Evolutionary conservation across 2,329 filamentous ascomycete genomes (phyloP).

Genomic region (Zalaria sp.): DNA sequence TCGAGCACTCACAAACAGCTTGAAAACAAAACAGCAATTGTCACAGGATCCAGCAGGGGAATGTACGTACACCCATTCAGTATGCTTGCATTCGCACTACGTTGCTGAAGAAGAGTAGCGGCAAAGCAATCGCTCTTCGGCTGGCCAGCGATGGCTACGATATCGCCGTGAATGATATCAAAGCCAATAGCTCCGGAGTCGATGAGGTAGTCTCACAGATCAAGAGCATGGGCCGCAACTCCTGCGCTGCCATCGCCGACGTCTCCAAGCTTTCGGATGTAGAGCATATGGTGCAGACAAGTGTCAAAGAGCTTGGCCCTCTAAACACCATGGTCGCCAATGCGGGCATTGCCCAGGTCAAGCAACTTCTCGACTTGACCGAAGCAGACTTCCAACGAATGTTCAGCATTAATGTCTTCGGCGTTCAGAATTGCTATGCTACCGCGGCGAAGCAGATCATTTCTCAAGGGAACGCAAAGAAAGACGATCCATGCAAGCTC

Average conservation of each 20-base stretch:
- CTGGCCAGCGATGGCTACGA: slow-evolving; percentile 52
- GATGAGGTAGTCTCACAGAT: slow-evolving; percentile 41
- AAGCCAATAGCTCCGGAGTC: slow-evolving; percentile 36
- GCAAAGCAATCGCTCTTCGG: slow-evolving; percentile 48
- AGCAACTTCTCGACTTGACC: slow-evolving; percentile 40
- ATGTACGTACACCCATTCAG: slow-evolving; percentile 11
- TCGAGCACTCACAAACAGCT: slow-evolving; percentile 1
- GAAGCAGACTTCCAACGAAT: slow-evolving; percentile 44
- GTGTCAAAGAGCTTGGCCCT: slow-evolving; percentile 40
- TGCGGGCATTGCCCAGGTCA: slow-evolving; percentile 47
- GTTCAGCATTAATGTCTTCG: slow-evolving; percentile 51
- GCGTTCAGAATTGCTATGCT: slow-evolving; percentile 51
- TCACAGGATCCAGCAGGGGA: slow-evolving; percentile 21
- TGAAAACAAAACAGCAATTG: slow-evolving; percentile 14
- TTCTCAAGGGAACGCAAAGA: slow-evolving; percentile 36
- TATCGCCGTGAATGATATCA: slow-evolving; percentile 50
- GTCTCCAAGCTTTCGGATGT: slow-evolving; percentile 45
- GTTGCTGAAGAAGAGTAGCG: slow-evolving; percentile 24
- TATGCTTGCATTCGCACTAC: background rate
- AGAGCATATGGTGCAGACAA: slow-evolving; percentile 35
- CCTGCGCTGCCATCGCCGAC: slow-evolving; percentile 44
- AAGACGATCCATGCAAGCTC: slow-evolving; percentile 28
- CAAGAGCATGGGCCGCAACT: slow-evolving; percentile 34
- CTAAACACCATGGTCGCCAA: slow-evolving; percentile 43
- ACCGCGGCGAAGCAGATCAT: slow-evolving; percentile 53